A percentile compares a stretch with the other conserved stretches of the same genome.
Conservation (phyloP, 805 yeast genomes). For the Candida broadrunensis region DNA sequence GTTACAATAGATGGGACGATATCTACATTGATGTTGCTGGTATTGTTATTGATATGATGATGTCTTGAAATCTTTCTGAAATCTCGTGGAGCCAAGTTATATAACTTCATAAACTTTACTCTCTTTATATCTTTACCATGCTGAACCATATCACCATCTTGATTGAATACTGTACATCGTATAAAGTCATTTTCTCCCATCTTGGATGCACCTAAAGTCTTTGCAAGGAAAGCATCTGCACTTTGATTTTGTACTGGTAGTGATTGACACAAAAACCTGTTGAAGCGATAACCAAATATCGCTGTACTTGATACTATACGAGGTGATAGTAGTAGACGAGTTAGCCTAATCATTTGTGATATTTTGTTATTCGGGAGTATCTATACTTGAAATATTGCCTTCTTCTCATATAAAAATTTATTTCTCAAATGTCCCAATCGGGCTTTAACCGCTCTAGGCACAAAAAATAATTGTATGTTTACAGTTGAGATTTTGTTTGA, state of each 20-base stretch:
- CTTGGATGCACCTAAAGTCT: too few species aligned
- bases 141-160: conserved; percentile 39
- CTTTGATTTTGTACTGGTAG: too few species aligned
- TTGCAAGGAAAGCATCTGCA: too few species aligned
- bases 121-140: conserved; percentile 46
- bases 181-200: conserved; percentile 22
- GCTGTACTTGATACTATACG: not conserved
- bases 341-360: not conserved
- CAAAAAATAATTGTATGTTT: not conserved
- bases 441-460: not conserved
- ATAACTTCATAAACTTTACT: conserved; percentile 39
- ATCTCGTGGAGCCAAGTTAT: conserved; percentile 55
- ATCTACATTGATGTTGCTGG: conserved; percentile 32
- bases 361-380: too few species aligned
- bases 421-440: not conserved
- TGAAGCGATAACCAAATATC: too few species aligned
- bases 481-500: too few species aligned
- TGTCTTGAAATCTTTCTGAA: conserved; percentile 49
- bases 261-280: too few species aligned
- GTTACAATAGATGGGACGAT: conserved; percentile 57
- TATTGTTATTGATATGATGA: conserved; percentile 11
- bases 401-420: too few species aligned
- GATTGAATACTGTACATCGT: conserved; percentile 50
- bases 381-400: too few species aligned
- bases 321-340: not conserved